These are phyloP conservation scores for Cystobasidium pallidum DNA, from an alignment of 1,284 basidiomycete species.

Conservation along the genomic window DNA sequence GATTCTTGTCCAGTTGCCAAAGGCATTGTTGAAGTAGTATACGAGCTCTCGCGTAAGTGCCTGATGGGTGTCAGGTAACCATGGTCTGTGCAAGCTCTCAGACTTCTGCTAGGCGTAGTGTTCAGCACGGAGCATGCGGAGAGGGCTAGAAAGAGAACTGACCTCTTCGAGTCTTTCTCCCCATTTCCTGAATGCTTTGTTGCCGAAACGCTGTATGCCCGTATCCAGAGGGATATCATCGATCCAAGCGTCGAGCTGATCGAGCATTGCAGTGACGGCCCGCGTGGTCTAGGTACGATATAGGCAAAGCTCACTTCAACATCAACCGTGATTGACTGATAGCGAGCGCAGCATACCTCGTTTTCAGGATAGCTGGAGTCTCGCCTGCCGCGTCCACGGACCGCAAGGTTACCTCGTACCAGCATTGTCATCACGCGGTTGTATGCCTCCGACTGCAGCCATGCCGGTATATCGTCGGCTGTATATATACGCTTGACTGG, in stretches of 20 bases:
- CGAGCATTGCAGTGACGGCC: conserved; percentile 65
- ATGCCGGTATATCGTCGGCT: conserved; percentile 54
- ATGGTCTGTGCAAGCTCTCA: conserved; percentile 3
- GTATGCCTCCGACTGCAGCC: conserved; percentile 53
- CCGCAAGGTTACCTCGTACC: conserved; percentile 54
- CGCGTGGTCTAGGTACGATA: conserved; percentile 64
- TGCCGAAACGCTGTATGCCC: conserved; percentile 91
- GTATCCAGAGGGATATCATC: conserved; percentile 75
- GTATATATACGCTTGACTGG: conserved; percentile 54
- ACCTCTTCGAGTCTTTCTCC: conserved; percentile 78
- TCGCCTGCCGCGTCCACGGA: conserved; percentile 50
- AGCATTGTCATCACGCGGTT: conserved; percentile 52
- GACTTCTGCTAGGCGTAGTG: conserved; percentile 9
- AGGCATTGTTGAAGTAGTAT: conserved; percentile 79
- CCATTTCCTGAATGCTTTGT: conserved; percentile 88
- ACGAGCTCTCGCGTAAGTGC: conserved; percentile 64
- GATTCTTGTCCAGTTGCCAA: conserved; percentile 87
- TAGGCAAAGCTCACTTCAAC: neutral
- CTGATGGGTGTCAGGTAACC: conserved; percentile 8
- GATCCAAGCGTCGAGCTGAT: conserved; percentile 75
- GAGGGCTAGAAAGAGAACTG: conserved; percentile 49
- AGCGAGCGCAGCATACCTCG: conserved; percentile 34
- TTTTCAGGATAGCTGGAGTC: conserved; percentile 38
- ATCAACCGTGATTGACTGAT: neutral
- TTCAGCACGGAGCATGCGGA: neutral